These are phyloP conservation scores for Cucurbita argyrosperma DNA, from an alignment of 306 rosid genomes.

Conservation along the genomic window DNA sequence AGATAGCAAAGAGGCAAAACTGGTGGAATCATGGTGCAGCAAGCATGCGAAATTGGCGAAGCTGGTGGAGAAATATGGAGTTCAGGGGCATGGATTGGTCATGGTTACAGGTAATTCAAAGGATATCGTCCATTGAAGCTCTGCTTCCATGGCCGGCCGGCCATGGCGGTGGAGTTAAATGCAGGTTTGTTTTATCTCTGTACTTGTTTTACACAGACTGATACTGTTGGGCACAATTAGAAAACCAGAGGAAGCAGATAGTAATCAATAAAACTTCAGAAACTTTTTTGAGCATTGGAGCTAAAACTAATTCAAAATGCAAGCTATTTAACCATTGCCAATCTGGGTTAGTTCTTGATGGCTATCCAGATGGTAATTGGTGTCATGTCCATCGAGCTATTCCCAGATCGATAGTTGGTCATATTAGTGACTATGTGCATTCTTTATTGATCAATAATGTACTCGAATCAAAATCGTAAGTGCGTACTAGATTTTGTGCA, in stretches of 20 bases:
- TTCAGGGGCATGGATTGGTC: not conserved
- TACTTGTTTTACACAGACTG: not conserved
- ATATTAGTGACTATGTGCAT: too few relatives aligned
- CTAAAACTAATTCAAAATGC: too few relatives aligned
- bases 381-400: too few relatives aligned
- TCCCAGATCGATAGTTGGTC: too few relatives aligned
- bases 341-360: too few relatives aligned
- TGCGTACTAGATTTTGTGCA: too few relatives aligned
- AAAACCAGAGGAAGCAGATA: not conserved
- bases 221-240: not conserved
- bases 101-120: not conserved
- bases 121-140: not conserved
- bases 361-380: too few relatives aligned
- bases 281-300: too few relatives aligned
- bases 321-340: too few relatives aligned
- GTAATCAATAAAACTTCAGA: not conserved
- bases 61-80: slow-evolving; percentile 13
- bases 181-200: slow-evolving; percentile 1
- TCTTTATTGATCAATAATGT: too few relatives aligned
- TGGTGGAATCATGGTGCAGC: slow-evolving; percentile 20
- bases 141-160: not conserved
- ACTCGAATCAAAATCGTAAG: too few relatives aligned
- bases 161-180: not conserved
- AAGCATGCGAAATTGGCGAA: slow-evolving; percentile 18
- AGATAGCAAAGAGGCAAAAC: slow-evolving; percentile 22